Evolutionary conservation across 208 protist genomes (phyloP).

Genomic region (Acanthamoeba royreba): DNA sequence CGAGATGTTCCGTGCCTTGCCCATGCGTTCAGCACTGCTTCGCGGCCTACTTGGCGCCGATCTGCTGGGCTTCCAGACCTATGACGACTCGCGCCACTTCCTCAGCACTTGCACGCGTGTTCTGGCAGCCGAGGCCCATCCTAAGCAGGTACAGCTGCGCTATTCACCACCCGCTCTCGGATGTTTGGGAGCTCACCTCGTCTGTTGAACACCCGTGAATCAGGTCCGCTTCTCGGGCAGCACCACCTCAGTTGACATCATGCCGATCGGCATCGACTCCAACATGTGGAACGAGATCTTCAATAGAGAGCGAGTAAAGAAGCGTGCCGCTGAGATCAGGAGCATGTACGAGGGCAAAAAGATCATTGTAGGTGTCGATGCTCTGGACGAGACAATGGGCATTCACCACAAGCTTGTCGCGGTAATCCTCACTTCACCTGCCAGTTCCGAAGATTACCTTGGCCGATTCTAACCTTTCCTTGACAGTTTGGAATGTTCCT

Average conservation of each 20-base stretch:
- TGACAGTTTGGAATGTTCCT: conserved; percentile 55
- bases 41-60: conserved; percentile 73
- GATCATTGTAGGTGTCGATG: conserved; percentile 79
- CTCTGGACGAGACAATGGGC: conserved; percentile 78
- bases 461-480: background rate
- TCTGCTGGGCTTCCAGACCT: conserved; percentile 74
- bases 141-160: conserved; percentile 21
- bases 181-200: background rate
- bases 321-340: conserved; percentile 43
- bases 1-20: conserved; percentile 77
- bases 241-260: conserved; percentile 27
- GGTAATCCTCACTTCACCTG: background rate
- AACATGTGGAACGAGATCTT: background rate
- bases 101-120: conserved; percentile 66
- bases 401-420: conserved; percentile 74
- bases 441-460: too few relatives aligned
- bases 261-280: conserved; percentile 65
- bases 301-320: conserved; percentile 1
- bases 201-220: conserved; percentile 6
- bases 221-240: conserved; percentile 39
- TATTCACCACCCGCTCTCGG: background rate
- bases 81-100: conserved; percentile 76
- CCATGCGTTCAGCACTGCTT: conserved; percentile 66
- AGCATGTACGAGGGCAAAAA: conserved; percentile 66
- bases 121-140: conserved; percentile 38